These are phyloP conservation scores for Bolboschoenoplectus hybrid DNA, from an alignment of 202 grass and related monocot species.

Conservation along the genomic window DNA sequence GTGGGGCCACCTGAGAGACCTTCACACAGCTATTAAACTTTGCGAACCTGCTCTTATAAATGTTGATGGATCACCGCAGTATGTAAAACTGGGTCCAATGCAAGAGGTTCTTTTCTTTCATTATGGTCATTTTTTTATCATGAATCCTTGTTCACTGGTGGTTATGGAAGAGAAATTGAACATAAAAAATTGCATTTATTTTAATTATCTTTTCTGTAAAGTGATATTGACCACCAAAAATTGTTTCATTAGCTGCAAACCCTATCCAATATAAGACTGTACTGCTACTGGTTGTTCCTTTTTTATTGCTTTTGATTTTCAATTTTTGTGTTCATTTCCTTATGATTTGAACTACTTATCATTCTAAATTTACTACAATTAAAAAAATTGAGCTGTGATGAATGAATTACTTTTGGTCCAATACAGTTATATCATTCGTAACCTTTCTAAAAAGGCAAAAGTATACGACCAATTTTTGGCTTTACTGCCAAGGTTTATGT, in stretches of 20 bases:
- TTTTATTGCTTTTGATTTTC: neutral
- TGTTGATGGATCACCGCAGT: slow-evolving; percentile 72
- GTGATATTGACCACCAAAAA: neutral
- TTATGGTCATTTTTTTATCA: slow-evolving; percentile 35
- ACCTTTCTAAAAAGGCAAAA: neutral
- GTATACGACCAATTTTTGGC: neutral
- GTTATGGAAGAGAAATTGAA: neutral
- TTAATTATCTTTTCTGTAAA: neutral
- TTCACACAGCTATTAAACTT: slow-evolving; percentile 53
- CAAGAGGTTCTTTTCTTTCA: slow-evolving; percentile 72
- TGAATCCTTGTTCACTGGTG: slow-evolving; percentile 10
- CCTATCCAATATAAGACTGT: neutral
- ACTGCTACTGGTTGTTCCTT: neutral
- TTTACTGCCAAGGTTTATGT: neutral
- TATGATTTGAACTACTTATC: neutral
- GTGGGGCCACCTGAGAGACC: slow-evolving; percentile 57
- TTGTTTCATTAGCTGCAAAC: neutral
- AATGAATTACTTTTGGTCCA: neutral
- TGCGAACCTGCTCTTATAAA: slow-evolving; percentile 53
- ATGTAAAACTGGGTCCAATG: slow-evolving; percentile 84
- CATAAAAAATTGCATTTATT: neutral
- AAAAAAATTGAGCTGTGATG: neutral
- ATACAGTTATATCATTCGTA: slow-evolving; percentile 2
- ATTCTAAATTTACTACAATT: neutral
- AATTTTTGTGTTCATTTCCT: neutral